Base-by-base conservation (phyloP, 2,329 filamentous ascomycete genomes). In the Dactylellina cionopaga region DNA sequence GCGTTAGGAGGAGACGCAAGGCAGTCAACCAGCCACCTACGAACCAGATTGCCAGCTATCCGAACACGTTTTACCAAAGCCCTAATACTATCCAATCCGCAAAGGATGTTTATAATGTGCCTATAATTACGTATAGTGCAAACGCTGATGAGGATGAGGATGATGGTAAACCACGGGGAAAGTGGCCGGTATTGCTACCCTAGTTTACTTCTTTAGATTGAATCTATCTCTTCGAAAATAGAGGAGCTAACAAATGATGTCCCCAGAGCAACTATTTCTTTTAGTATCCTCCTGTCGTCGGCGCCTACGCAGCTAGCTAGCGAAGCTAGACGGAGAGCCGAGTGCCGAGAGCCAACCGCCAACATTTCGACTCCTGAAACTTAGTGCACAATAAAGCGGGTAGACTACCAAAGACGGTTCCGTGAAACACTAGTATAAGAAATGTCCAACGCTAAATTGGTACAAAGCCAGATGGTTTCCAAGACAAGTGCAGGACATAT, bases 281-380 rank as follows among this genome's bases (percentile, higher is more conserved):
- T 17, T 51, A 58, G 33, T 49, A 35, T 43, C 62, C 51, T 51
- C n/a, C 7, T 43, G 35, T 51, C 15, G 43, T 27, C 44, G 51
- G 62, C 51, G 62, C 33, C 19, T 66, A 51, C 62, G 52, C 43
- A 51, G 51, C 3, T 17, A 47, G n/a, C n/a, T n/a, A 43, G 43
- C 62, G 62, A 35, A 7, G 35, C 19, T 17, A 58, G 31, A 51
- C 62, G 62, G 62, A 55, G 25, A 13, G 51, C 62, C 51, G 52
- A 49, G 15, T 22, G 41, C 51, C 51, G 29, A 33, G 29, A n/a
- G 25, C 54, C 29, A 47, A 25, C 60, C 60, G 60, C 60, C 51
- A 24, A 47, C 31, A 29, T 49, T 56, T 41, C 37, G 5, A 9
- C 13, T 37, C n/a, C 24, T 52, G 15, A 24, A 22, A 15, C 47